phyloP scores from a whole-genome alignment of 768 basidiomycete genomes.

The Kwoniella sp. region DNA sequence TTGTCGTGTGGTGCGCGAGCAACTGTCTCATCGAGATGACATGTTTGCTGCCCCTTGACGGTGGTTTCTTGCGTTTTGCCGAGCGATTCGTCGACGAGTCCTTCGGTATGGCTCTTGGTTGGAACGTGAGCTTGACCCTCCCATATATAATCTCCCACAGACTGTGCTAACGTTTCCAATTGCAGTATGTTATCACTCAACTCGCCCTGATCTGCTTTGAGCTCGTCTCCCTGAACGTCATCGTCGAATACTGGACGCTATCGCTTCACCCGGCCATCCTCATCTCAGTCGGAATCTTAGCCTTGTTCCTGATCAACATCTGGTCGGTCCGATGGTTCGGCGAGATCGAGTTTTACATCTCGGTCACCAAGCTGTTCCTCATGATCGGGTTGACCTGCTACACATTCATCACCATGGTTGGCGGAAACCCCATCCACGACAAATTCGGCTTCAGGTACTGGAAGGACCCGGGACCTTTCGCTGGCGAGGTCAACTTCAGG shows the following conservation, averaged over 20 bases:
- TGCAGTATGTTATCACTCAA: conserved; percentile 31
- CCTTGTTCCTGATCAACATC: conserved; percentile 20
- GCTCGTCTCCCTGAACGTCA: conserved; percentile 37
- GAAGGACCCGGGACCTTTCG: conserved; percentile 36
- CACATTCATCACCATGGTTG: conserved; percentile 67
- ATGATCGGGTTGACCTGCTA: conserved; percentile 62
- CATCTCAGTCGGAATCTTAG: conserved; percentile 30
- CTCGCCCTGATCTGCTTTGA: conserved; percentile 37
- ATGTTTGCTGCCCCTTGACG: conserved; percentile 31
- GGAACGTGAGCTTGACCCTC: conserved; percentile 29
- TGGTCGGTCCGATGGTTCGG: conserved; percentile 29
- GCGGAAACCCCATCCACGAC: conserved; percentile 65
- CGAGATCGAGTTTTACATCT: conserved; percentile 35
- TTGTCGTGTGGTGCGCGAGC: conserved; percentile 23
- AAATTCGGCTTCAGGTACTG: conserved; percentile 56
- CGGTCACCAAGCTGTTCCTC: conserved; percentile 58
- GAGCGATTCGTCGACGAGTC: conserved; percentile 31
- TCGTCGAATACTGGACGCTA: conserved; percentile 36
- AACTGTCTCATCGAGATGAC: conserved; percentile 41
- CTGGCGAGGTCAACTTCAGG: conserved; percentile 16
- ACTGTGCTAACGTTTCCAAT: not conserved
- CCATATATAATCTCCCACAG: not conserved
- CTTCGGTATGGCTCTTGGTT: conserved; percentile 39
- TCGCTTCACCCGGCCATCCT: conserved; percentile 33
- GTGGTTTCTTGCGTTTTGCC: conserved; percentile 35